Conservation (phyloP, 75 land plant species). For the Pseudotsuga menziesii region DNA sequence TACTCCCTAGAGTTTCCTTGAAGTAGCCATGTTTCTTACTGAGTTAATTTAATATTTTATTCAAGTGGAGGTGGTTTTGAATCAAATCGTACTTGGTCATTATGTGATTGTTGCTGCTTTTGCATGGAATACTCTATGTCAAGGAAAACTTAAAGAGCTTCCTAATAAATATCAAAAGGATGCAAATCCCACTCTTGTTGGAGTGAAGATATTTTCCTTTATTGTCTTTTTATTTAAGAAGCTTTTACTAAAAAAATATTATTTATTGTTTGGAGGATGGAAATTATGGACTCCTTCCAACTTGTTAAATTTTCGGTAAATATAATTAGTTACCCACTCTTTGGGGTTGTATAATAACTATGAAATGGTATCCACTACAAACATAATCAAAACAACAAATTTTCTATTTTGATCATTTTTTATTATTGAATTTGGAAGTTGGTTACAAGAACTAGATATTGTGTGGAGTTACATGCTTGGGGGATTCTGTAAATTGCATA, state of each 20-base stretch:
- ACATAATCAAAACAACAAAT: neutral
- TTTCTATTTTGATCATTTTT: neutral
- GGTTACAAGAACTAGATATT: no score
- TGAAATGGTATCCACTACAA: no score
- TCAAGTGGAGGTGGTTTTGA: slow-evolving; percentile 57
- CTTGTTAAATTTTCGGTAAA: slow-evolving; percentile 77
- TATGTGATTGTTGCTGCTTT: slow-evolving; percentile 81
- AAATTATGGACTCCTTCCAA: slow-evolving; percentile 97
- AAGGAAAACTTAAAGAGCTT: slow-evolving; percentile 65
- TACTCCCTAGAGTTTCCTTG: neutral
- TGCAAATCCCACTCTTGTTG: slow-evolving; percentile 65
- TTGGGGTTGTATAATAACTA: neutral
- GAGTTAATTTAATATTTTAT: neutral
- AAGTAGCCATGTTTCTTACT: neutral
- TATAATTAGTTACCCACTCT: neutral
- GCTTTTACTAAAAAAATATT: neutral
- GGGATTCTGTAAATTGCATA: no score
- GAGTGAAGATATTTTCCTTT: neutral
- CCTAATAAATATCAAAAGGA: slow-evolving; percentile 72
- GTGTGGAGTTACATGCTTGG: no score
- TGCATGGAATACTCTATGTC: slow-evolving; percentile 96
- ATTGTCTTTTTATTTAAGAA: neutral
- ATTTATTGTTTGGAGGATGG: slow-evolving; percentile 53
- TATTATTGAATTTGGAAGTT: neutral
- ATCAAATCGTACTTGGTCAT: slow-evolving; percentile 90